phyloP scores from a whole-genome alignment of 1,139 yeast genomes.

The Debaryomyces sp. region DNA sequence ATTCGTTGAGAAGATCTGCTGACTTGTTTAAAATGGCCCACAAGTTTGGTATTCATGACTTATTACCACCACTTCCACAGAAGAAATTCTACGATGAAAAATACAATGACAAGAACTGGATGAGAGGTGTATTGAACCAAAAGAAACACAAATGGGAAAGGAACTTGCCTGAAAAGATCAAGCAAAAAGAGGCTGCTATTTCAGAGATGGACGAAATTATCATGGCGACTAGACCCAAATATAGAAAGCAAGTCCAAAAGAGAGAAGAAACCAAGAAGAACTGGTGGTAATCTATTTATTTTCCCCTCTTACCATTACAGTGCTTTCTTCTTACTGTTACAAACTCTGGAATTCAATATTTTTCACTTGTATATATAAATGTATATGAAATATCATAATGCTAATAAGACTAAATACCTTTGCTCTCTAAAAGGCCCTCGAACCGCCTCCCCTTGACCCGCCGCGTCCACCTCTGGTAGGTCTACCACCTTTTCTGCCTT shows the following conservation, averaged over 20 bases:
- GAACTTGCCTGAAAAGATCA: conserved; percentile 61
- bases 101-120: conserved; percentile 66
- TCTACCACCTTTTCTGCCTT: conserved; percentile 11
- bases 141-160: conserved; percentile 85
- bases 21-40: conserved; percentile 84
- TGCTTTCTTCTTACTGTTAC: neutral
- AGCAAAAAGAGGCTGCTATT: conserved; percentile 66
- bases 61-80: conserved; percentile 74
- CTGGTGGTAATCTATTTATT: conserved; percentile 37
- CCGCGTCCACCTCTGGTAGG: conserved; percentile 20
- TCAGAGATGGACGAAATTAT: conserved; percentile 74
- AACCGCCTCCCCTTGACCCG: conserved; percentile 22
- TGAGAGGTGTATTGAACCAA: conserved; percentile 78
- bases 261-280: conserved; percentile 49
- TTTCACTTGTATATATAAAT: conserved; percentile 4
- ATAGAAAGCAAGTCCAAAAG: conserved; percentile 57
- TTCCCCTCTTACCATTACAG: neutral
- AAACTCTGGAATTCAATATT: neutral
- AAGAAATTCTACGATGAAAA: conserved; percentile 82
- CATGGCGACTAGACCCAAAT: conserved; percentile 63
- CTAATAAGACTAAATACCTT: conserved; percentile 2
- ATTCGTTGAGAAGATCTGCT: conserved; percentile 81
- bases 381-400: conserved; percentile 4
- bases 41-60: conserved; percentile 75
- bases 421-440: conserved; percentile 19